Base-by-base conservation (phyloP, 495 filamentous ascomycete species). In the Lasiosphaeriaceae sp. region DNA sequence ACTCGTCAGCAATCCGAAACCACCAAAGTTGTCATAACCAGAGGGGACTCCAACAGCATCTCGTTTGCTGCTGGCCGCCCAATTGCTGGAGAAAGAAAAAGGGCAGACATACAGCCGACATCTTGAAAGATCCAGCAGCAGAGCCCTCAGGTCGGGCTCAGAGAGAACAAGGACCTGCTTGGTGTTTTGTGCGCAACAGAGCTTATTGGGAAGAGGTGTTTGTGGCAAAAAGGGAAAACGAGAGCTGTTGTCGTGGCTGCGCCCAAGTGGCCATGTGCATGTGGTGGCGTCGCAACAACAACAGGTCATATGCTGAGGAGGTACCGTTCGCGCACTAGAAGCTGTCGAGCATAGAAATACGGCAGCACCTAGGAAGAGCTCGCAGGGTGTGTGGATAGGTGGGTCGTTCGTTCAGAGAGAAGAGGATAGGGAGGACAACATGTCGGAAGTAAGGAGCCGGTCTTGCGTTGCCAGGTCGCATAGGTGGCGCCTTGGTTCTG, bases 81-180 rank as follows among this genome's bases (percentile, higher is more conserved):
- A 39, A 52, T 52, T 24, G 31, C 22, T 21, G 39, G 20, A 11
- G 17, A 23, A 20, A 41, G 57, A 47, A 21, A 19, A 47, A 19
- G 21, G 49, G 23, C 12, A 21, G 31, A 17, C 17, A 17, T 71
- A 71, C 69, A 34, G 67, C 55, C 50, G 71, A 62, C 71, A 74
- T 74, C 44, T 14, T 68, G 54, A 62, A 54, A 20, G 34, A 49
- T 58, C 31, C 29, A 49, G 49, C 46, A 48, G 37, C 17, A 49
- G n/a, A 47, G 8, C 34, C 46, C 54, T 37, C 16, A 50, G 39
- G 43, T 47, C 21, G 47, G 26, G 26, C 26, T 31, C 26, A 31
- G 9, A 31, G 26, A 31, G 26, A 31, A 31, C 4, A n/a, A 22
- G 29, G 11, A 20, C 9, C n/a, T 45, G 41, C 35, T 44, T 9